Evolutionary conservation across 2,329 filamentous ascomycete genomes (phyloP).

Genomic region (Hortaea sp.): DNA sequence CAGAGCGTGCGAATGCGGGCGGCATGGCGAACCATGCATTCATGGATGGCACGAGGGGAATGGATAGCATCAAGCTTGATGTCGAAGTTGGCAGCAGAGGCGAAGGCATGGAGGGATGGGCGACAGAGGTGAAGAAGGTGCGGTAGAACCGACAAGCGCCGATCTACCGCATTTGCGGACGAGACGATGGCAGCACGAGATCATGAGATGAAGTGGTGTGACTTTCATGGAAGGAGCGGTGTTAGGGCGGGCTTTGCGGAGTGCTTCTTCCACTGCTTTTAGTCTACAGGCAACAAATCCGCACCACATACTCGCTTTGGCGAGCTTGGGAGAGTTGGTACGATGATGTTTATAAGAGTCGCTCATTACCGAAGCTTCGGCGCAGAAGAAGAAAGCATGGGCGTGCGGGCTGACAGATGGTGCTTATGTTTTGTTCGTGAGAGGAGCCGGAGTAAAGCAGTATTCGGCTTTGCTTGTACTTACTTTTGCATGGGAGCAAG

Average conservation of each 20-base stretch:
- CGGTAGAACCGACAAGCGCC: conserved; percentile 37
- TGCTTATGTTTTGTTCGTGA: too few relatives aligned
- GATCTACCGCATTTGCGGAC: neutral
- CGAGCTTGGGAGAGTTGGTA: neutral
- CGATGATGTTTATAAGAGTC: neutral
- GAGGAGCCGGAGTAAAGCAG: neutral
- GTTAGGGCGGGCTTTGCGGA: too few relatives aligned
- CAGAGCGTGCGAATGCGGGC: conserved; percentile 85
- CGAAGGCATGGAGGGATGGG: conserved; percentile 92
- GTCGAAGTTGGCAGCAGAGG: conserved; percentile 72
- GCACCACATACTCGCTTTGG: too few relatives aligned
- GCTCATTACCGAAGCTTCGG: conserved; percentile 1
- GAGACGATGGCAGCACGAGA: too few relatives aligned
- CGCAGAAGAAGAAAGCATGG: neutral
- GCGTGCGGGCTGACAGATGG: too few relatives aligned
- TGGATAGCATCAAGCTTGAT: conserved; percentile 68
- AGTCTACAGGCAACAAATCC: too few relatives aligned
- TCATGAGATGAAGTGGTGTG: too few relatives aligned
- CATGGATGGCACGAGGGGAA: conserved; percentile 76
- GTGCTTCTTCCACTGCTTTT: too few relatives aligned
- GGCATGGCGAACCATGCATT: conserved; percentile 84
- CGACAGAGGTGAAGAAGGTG: conserved; percentile 71
- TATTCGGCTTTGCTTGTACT: neutral
- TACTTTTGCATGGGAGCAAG: neutral
- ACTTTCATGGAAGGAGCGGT: too few relatives aligned